These are phyloP conservation scores for Huiozyma naganishii DNA, from an alignment of 805 yeast species.

Conservation along the genomic window DNA sequence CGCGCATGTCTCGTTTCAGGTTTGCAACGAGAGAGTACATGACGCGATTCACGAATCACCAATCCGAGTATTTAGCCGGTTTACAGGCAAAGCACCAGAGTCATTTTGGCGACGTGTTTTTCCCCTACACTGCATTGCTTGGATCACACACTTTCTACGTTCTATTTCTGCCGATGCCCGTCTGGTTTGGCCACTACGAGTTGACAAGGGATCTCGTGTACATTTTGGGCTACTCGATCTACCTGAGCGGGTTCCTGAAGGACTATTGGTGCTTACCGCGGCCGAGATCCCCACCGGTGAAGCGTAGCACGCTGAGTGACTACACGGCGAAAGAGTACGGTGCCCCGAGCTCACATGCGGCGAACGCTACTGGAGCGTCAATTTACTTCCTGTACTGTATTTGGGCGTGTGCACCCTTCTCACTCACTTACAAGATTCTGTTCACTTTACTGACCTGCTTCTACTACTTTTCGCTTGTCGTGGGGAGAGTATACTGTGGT, in stretches of 20 bases:
- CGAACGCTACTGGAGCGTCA: constrained; percentile 83
- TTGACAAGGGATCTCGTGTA: constrained; percentile 60
- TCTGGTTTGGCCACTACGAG: constrained; percentile 64
- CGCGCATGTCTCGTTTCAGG: constrained; percentile 44
- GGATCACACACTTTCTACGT: constrained; percentile 95
- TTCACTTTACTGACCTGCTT: constrained; percentile 18
- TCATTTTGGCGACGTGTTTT: constrained; percentile 55
- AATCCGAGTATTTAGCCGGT: constrained; percentile 46
- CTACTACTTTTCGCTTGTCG: constrained; percentile 55
- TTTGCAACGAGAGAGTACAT: constrained; percentile 43
- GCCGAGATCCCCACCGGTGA: constrained; percentile 85
- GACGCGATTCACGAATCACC: constrained; percentile 50
- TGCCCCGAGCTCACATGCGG: constrained; percentile 86
- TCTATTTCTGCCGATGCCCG: constrained; percentile 71
- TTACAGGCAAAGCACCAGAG: constrained; percentile 46
- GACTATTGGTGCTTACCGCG: constrained; percentile 87
- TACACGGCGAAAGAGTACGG: constrained; percentile 93
- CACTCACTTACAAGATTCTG: constrained; percentile 1
- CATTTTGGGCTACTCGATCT: constrained; percentile 51
- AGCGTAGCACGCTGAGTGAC: constrained; percentile 76
- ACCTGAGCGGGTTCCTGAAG: constrained; percentile 62
- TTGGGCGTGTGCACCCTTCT: constrained; percentile 3
- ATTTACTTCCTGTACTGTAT: constrained; percentile 33
- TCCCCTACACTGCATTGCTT: constrained; percentile 78
- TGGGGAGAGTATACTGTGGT: constrained; percentile 89